Conservation (phyloP, 2,329 filamentous ascomycete species). For the Chrysoporthe austroafricana region DNA sequence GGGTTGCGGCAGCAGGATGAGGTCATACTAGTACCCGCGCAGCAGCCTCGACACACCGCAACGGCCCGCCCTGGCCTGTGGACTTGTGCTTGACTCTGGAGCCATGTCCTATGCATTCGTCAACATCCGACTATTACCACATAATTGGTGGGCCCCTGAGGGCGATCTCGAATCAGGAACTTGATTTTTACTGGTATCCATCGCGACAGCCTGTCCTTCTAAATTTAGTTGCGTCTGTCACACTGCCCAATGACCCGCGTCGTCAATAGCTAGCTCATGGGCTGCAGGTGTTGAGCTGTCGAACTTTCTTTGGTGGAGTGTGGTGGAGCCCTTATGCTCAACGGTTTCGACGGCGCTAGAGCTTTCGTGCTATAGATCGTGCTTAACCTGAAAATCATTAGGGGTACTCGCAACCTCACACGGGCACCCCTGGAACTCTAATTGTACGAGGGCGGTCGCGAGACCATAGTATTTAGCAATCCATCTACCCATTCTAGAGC, state of each 20-base stretch:
- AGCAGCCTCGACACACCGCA: not conserved
- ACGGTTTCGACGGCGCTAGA: not conserved
- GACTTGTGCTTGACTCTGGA: not conserved
- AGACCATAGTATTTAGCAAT: too few relatives aligned
- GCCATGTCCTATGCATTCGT: not conserved
- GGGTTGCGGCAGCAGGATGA: slow-evolving; percentile 24
- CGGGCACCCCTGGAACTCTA: too few relatives aligned
- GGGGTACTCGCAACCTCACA: not conserved
- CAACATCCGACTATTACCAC: not conserved
- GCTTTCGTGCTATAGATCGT: not conserved
- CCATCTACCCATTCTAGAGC: too few relatives aligned
- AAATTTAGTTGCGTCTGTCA: not conserved
- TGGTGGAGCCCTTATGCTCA: not conserved
- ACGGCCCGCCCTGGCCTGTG: not conserved
- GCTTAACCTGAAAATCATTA: not conserved
- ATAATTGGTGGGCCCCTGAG: not conserved
- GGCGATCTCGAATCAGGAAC: not conserved
- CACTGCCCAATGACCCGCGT: not conserved
- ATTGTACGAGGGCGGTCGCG: too few relatives aligned
- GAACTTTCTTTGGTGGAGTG: not conserved
- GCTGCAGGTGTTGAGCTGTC: not conserved
- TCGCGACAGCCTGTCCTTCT: not conserved
- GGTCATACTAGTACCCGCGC: slow-evolving; percentile 22
- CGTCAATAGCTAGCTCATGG: not conserved
- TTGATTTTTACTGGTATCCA: not conserved